phyloP scores from a whole-genome alignment of 2,329 filamentous ascomycete species.

The Microcyclospora pomicola region DNA sequence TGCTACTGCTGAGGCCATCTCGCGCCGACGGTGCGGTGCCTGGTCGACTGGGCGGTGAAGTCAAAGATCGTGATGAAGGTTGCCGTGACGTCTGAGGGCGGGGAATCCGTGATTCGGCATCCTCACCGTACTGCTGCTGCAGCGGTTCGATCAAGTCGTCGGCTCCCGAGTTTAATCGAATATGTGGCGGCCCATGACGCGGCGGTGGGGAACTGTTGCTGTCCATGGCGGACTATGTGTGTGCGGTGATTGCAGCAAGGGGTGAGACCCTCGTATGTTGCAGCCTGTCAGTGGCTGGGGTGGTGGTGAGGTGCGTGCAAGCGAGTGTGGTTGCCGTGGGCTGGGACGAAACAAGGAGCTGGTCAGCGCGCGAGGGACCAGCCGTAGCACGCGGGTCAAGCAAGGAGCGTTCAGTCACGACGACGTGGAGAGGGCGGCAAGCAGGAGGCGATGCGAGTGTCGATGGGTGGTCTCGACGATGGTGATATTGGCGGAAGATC shows the following conservation, averaged over 20 bases:
- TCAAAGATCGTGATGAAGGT: constrained; percentile 32
- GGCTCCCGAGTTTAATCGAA: constrained; percentile 49
- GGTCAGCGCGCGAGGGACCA: too few relatives aligned
- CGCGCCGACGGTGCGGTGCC: constrained; percentile 23
- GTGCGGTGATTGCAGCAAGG: neutral
- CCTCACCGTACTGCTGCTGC: constrained; percentile 7
- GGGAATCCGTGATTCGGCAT: constrained; percentile 4
- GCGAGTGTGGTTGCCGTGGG: too few relatives aligned
- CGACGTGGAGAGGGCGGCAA: neutral
- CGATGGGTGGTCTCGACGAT: neutral
- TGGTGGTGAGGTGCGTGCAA: too few relatives aligned
- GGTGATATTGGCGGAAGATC: neutral
- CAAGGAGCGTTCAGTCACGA: too few relatives aligned
- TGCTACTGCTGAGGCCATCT: constrained; percentile 9
- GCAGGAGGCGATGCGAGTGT: neutral
- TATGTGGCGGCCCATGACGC: constrained; percentile 37
- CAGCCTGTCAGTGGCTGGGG: too few relatives aligned
- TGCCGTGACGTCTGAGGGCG: constrained; percentile 28
- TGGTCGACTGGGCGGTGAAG: constrained; percentile 22
- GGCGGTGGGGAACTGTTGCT: constrained; percentile 12
- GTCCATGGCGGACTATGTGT: constrained; percentile 7
- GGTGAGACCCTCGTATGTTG: neutral
- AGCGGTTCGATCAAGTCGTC: constrained; percentile 36
- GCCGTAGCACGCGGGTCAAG: too few relatives aligned
- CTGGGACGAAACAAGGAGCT: too few relatives aligned